Percentiles rank a stretch among this genome's conserved stretches.
These are phyloP conservation scores for Chaetomium cochliodes DNA, from an alignment of 495 filamentous ascomycete species.

Conservation along the genomic window DNA sequence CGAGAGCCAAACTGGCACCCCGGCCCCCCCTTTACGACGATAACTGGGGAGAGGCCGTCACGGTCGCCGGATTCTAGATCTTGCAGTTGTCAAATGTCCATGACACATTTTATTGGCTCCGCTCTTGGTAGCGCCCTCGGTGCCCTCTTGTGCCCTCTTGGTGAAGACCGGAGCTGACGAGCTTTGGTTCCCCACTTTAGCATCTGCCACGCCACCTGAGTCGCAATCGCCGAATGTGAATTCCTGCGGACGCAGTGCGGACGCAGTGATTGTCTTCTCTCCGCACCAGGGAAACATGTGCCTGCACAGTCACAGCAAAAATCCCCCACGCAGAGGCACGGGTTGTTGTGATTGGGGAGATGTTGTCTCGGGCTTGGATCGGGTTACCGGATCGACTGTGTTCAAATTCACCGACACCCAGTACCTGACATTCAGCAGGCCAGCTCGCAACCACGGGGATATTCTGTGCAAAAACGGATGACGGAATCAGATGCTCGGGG, in stretches of 20 bases:
- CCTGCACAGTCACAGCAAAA: not conserved
- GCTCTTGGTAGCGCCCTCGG: not conserved
- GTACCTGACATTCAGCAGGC: constrained; percentile 5
- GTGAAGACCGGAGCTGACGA: constrained; percentile 15
- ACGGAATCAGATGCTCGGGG: constrained; percentile 24
- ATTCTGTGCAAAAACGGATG: constrained; percentile 17
- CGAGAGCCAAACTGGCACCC: constrained; percentile 15
- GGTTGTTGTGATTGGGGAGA: not conserved
- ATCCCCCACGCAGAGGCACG: not conserved
- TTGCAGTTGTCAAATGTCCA: constrained; percentile 21
- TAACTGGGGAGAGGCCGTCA: constrained; percentile 20
- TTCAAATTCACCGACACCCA: not conserved
- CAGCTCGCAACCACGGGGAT: not conserved
- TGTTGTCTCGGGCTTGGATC: not conserved
- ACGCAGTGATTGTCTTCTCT: not conserved
- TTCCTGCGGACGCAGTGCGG: not conserved
- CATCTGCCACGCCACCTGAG: constrained; percentile 11
- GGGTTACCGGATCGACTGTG: not conserved
- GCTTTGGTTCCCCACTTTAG: not conserved
- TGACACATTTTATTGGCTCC: constrained; percentile 20
- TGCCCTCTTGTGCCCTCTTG: constrained; percentile 6
- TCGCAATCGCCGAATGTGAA: not conserved
- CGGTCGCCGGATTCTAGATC: constrained; percentile 21
- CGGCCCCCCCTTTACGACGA: constrained; percentile 19
- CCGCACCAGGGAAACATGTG: no score